A percentile compares a stretch with the other conserved stretches of the same genome.
phyloP scores from a whole-genome alignment of 164 flowering plant species.

The Vitis rotundifolia region DNA sequence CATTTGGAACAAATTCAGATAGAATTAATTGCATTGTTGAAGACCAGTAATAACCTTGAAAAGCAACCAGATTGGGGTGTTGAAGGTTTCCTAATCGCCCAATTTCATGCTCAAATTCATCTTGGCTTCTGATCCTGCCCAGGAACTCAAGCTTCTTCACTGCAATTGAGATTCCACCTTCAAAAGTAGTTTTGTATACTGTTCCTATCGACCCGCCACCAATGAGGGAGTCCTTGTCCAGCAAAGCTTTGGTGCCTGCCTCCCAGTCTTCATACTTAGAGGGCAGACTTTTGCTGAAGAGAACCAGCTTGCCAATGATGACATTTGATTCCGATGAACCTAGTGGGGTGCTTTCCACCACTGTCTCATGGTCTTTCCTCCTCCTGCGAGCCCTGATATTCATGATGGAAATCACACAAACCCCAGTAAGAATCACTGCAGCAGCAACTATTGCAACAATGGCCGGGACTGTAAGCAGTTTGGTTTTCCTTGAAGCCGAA shows the following conservation, averaged over 20 bases:
- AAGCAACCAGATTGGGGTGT: slow-evolving; percentile 75
- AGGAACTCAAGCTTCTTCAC: slow-evolving; percentile 91
- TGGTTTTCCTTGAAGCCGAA: slow-evolving; percentile 34
- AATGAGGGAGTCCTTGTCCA: slow-evolving; percentile 79
- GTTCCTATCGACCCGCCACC: slow-evolving; percentile 90
- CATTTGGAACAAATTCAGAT: slow-evolving; percentile 77
- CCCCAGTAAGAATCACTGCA: slow-evolving; percentile 75
- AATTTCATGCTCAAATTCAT: slow-evolving; percentile 96
- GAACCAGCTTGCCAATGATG: slow-evolving; percentile 89
- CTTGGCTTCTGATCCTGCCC: slow-evolving; percentile 87
- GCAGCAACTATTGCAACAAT: slow-evolving; percentile 95
- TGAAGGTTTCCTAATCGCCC: slow-evolving; percentile 71
- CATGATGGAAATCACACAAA: slow-evolving; percentile 63
- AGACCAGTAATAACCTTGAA: slow-evolving; percentile 96
- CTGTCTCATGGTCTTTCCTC: slow-evolving; percentile 32
- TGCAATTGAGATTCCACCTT: slow-evolving; percentile 86
- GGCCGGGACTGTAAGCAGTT: slow-evolving; percentile 61
- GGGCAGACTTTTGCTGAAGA: slow-evolving; percentile 90
- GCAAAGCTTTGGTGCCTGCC: slow-evolving; percentile 90
- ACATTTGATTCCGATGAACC: slow-evolving; percentile 76
- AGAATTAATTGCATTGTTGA: slow-evolving; percentile 80
- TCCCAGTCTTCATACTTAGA: slow-evolving; percentile 97
- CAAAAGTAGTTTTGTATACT: slow-evolving; percentile 81
- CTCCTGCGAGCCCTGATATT: slow-evolving; percentile 62
- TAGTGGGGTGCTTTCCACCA: slow-evolving; percentile 72